Conservation (phyloP, 257 asterid species). For the Solanum ossicruentum region DNA sequence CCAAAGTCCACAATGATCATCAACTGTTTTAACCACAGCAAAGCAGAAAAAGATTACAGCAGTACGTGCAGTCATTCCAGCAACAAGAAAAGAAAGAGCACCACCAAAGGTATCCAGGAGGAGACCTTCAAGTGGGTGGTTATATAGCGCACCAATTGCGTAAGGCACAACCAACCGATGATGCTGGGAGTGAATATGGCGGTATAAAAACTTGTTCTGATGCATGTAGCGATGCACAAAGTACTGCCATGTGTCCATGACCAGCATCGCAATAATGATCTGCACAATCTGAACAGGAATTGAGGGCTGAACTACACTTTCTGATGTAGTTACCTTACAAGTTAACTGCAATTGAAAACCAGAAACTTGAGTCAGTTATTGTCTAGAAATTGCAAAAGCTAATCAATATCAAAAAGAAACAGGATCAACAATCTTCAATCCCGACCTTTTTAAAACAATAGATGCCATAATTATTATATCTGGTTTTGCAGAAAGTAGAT, state of each 20-base stretch:
- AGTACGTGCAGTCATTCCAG: slow-evolving; percentile 85
- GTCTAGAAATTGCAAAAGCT: not conserved
- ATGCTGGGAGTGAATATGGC: slow-evolving; percentile 77
- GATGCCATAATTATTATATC: not conserved
- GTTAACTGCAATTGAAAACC: slow-evolving; percentile 51
- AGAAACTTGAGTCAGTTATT: not conserved
- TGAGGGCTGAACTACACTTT: slow-evolving; percentile 40
- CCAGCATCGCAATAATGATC: slow-evolving; percentile 63
- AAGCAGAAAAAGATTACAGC: slow-evolving; percentile 80
- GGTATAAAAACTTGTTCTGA: slow-evolving; percentile 70
- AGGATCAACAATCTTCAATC: not conserved
- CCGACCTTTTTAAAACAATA: not conserved
- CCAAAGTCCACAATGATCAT: slow-evolving; percentile 91
- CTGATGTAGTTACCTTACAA: slow-evolving; percentile 30
- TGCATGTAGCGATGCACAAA: slow-evolving; percentile 96
- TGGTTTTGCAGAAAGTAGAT: not conserved
- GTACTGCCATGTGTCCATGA: slow-evolving; percentile 95
- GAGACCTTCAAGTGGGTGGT: slow-evolving; percentile 87
- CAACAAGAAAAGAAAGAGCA: slow-evolving; percentile 62
- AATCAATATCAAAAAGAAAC: not conserved
- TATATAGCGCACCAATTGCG: slow-evolving; percentile 81
- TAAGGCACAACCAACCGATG: slow-evolving; percentile 69
- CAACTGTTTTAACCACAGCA: slow-evolving; percentile 69
- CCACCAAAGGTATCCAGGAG: slow-evolving; percentile 79
- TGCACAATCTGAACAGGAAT: slow-evolving; percentile 40